A percentile compares a stretch with the other conserved stretches of the same genome.
phyloP scores from a whole-genome alignment of 345 rosid genomes.

The Heritiera fomes region DNA sequence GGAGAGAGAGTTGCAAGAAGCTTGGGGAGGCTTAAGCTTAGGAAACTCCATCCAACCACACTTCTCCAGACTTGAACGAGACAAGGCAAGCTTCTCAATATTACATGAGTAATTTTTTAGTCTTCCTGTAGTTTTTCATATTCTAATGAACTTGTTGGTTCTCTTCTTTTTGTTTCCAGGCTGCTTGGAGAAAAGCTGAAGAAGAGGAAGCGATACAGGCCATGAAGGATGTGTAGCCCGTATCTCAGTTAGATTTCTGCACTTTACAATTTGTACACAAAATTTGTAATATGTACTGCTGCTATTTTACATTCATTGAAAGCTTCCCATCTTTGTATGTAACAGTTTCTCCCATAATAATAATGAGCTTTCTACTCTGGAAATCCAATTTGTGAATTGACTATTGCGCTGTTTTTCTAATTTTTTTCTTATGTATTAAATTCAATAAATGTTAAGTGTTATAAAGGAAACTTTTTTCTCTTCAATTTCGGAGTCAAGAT shows the following conservation, averaged over 20 bases:
- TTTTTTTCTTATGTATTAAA: no score
- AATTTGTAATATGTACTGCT: not conserved
- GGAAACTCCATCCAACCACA: constrained; percentile 71
- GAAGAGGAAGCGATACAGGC: constrained; percentile 67
- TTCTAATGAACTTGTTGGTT: not conserved
- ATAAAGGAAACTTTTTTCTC: not conserved
- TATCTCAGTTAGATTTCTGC: not conserved
- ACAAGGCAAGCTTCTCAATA: constrained; percentile 56
- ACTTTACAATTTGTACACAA: not conserved
- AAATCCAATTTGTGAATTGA: not conserved
- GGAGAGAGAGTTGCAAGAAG: constrained; percentile 79
- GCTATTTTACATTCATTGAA: not conserved
- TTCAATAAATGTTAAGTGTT: no score
- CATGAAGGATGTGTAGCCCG: constrained; percentile 7
- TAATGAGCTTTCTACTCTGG: not conserved
- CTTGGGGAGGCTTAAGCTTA: constrained; percentile 90
- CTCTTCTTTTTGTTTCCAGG: constrained; percentile 39
- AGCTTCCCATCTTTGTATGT: not conserved
- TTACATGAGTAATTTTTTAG: not conserved
- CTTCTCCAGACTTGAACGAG: constrained; percentile 75
- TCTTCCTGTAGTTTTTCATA: not conserved
- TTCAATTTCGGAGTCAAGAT: not conserved
- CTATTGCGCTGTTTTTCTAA: not conserved
- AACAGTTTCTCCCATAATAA: not conserved
- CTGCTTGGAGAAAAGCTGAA: constrained; percentile 88